These are phyloP conservation scores for Gossypium gossypioides DNA, from an alignment of 441 rosid genomes.

Conservation along the genomic window DNA sequence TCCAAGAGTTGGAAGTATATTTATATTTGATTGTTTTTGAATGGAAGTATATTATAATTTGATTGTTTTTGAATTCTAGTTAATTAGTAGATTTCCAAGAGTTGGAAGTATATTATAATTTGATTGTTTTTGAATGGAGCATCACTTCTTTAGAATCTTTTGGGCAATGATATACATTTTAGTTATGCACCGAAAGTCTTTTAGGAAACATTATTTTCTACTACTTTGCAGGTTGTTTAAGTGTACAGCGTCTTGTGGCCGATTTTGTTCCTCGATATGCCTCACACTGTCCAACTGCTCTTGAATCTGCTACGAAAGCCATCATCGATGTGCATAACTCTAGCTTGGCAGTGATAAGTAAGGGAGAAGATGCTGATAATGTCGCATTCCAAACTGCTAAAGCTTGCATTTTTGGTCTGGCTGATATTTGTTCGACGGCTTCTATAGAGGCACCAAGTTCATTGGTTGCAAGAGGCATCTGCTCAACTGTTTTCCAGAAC, in stretches of 20 bases:
- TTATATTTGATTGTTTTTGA: not conserved
- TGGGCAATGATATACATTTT: not conserved
- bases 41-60: not conserved
- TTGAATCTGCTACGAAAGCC: slow-evolving; percentile 64
- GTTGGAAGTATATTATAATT: not conserved
- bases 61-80: slow-evolving; percentile 3
- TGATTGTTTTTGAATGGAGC: not conserved
- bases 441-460: slow-evolving; percentile 41
- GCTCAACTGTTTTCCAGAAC: slow-evolving; percentile 57
- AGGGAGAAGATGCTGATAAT: slow-evolving; percentile 61
- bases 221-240: slow-evolving; percentile 66
- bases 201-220: slow-evolving; percentile 8
- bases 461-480: slow-evolving; percentile 46
- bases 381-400: slow-evolving; percentile 70
- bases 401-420: slow-evolving; percentile 72
- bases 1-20: not conserved
- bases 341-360: slow-evolving; percentile 37
- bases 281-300: slow-evolving; percentile 65
- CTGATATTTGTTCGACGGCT: slow-evolving; percentile 65
- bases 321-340: slow-evolving; percentile 54
- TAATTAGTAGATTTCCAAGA: not conserved
- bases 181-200: slow-evolving; percentile 3
- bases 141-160: not conserved
- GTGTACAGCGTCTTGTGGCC: slow-evolving; percentile 75
- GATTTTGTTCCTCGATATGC: slow-evolving; percentile 86